Evolutionary conservation across 2,329 filamentous ascomycete species (phyloP).

Genomic region (Thelonectria rubi): DNA sequence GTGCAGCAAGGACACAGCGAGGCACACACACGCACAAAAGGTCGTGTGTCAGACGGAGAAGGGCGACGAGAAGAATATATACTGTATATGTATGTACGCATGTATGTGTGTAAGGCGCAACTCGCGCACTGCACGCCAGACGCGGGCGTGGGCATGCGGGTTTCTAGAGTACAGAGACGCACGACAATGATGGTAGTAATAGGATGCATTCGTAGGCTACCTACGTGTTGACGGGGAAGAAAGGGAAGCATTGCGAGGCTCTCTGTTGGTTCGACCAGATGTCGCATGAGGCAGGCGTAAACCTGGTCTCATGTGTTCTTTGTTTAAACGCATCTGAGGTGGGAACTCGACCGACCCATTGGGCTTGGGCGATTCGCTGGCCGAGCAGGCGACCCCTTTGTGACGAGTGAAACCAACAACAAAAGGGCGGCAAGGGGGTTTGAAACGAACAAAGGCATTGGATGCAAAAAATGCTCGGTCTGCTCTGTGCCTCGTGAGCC

Average conservation of each 20-base stretch:
- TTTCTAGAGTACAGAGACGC: background rate
- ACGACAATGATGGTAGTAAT: background rate
- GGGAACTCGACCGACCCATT: no score
- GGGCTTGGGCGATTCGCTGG: constrained; percentile 11
- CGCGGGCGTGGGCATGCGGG: no score
- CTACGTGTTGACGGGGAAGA: background rate
- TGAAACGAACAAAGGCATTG: background rate
- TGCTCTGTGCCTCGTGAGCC: no score
- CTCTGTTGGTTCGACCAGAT: no score
- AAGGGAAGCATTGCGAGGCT: background rate
- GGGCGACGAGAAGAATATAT: background rate
- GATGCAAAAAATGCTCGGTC: no score
- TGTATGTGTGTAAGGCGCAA: no score
- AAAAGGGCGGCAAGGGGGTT: constrained; percentile 5
- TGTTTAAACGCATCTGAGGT: no score
- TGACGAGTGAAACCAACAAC: background rate
- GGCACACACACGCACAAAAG: background rate
- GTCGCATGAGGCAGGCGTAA: no score
- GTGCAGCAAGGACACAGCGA: background rate
- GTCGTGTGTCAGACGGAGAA: background rate
- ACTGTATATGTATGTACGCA: background rate
- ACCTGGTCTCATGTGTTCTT: no score
- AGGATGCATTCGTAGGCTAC: background rate
- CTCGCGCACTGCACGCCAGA: no score
- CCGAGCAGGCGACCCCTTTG: constrained; percentile 1